Conservation (phyloP, 1,139 yeast genomes). For the Suhomyces panamericanus region DNA sequence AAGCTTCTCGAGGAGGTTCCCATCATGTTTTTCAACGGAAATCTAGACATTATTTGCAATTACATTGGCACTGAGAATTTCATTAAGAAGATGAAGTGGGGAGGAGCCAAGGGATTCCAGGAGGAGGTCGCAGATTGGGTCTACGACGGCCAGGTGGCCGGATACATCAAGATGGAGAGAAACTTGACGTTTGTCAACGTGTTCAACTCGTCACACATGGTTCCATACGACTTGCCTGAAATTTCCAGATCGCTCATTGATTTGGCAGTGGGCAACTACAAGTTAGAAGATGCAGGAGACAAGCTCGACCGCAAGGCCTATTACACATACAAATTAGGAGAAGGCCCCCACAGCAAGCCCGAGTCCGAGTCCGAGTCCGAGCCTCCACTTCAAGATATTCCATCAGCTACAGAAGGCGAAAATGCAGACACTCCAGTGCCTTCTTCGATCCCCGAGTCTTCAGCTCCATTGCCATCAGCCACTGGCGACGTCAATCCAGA, state of each 20-base stretch:
- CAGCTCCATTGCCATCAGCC: background rate
- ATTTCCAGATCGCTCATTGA: conserved; percentile 71
- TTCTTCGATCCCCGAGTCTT: background rate
- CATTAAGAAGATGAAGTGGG: conserved; percentile 66
- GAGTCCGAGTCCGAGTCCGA: background rate
- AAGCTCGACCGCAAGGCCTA: conserved; percentile 17
- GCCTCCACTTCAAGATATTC: conserved; percentile 3
- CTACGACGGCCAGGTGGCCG: conserved; percentile 49
- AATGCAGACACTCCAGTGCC: background rate
- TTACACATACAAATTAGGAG: conserved; percentile 38
- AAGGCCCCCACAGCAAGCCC: conserved; percentile 13
- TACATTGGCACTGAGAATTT: conserved; percentile 70
- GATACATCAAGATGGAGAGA: conserved; percentile 56
- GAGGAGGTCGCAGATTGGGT: conserved; percentile 51
- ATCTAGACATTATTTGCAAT: conserved; percentile 87
- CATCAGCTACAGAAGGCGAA: conserved; percentile 2
- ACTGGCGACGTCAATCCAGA: background rate
- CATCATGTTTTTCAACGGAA: conserved; percentile 80
- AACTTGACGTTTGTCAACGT: conserved; percentile 78
- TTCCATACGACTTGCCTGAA: conserved; percentile 79
- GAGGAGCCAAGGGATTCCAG: conserved; percentile 60
- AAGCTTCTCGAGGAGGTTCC: conserved; percentile 59
- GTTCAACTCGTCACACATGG: conserved; percentile 88
- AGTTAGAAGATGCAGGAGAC: conserved; percentile 18
- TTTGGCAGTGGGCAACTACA: conserved; percentile 39